phyloP scores from a whole-genome alignment of 768 basidiomycete species.

The Rhodotorula babjevae region DNA sequence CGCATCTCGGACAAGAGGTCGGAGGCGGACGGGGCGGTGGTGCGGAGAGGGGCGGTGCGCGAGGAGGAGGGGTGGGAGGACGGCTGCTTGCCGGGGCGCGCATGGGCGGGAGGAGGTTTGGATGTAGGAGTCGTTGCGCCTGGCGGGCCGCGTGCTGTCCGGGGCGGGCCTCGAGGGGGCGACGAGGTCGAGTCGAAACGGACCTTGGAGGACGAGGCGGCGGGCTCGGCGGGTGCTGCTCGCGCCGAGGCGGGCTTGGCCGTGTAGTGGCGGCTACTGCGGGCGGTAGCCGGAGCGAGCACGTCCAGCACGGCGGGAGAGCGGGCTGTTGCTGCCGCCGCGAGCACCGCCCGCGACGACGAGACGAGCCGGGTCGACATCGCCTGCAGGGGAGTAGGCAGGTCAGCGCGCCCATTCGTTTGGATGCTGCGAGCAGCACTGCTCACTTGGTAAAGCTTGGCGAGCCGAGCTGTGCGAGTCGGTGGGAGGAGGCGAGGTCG shows the following conservation, averaged over 20 bases:
- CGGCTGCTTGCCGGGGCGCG: background rate
- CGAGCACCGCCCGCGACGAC: background rate
- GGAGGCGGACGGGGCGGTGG: constrained; percentile 11
- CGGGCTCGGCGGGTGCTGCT: background rate
- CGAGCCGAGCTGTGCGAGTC: no score
- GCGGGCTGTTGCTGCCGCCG: background rate
- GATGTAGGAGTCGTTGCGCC: no score
- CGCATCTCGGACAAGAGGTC: constrained; percentile 29
- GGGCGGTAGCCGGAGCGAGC: background rate
- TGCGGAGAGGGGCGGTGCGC: background rate
- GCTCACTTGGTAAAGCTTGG: no score
- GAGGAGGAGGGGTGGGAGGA: background rate
- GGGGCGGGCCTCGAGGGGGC: no score
- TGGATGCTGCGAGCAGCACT: no score
- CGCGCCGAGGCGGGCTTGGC: no score
- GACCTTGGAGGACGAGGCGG: background rate
- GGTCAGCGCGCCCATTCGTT: background rate
- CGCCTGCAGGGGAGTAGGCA: background rate
- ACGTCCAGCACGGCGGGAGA: background rate
- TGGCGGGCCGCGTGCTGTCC: no score
- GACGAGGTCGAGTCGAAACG: background rate
- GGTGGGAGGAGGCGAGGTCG: no score
- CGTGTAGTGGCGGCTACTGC: no score
- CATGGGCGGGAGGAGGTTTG: fast-evolving
- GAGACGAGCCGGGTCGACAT: background rate